Conservation (phyloP, 176 grass and related monocot species). For the Oryza longistaminata region DNA sequence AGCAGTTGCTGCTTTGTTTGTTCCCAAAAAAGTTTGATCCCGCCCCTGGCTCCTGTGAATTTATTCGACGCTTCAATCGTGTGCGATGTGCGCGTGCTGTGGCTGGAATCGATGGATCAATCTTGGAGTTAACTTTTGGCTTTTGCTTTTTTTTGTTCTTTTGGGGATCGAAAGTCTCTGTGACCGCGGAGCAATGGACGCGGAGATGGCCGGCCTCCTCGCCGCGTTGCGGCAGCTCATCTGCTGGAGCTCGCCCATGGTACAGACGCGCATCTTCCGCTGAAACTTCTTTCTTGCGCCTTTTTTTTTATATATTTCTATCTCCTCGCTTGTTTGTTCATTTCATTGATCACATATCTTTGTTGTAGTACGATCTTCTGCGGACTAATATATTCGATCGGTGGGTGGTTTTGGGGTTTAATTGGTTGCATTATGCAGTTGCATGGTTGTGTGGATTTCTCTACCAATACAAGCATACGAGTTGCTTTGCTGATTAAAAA, state of each 20-base stretch:
- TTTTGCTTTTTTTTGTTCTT: background rate
- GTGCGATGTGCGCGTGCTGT: background rate
- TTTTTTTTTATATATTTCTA: background rate
- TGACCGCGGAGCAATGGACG: constrained; percentile 38
- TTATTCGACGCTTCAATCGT: background rate
- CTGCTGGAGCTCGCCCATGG: constrained; percentile 42
- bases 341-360: background rate
- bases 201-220: constrained; percentile 42
- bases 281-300: background rate
- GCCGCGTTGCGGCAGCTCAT: constrained; percentile 22
- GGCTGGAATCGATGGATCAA: background rate
- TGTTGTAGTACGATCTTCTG: background rate
- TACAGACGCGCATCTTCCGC: constrained; percentile 29
- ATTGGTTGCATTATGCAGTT: background rate
- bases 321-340: background rate
- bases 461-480: too few species aligned
- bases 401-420: background rate
- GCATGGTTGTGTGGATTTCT: background rate
- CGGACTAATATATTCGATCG: background rate
- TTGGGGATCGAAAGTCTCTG: constrained; percentile 24
- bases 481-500: too few species aligned
- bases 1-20: too few species aligned
- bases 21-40: too few species aligned
- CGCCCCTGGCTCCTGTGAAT: background rate
- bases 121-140: background rate